Evolutionary conservation across 2,329 filamentous ascomycete species (phyloP).

Genomic region (Hypoxylon sp.): DNA sequence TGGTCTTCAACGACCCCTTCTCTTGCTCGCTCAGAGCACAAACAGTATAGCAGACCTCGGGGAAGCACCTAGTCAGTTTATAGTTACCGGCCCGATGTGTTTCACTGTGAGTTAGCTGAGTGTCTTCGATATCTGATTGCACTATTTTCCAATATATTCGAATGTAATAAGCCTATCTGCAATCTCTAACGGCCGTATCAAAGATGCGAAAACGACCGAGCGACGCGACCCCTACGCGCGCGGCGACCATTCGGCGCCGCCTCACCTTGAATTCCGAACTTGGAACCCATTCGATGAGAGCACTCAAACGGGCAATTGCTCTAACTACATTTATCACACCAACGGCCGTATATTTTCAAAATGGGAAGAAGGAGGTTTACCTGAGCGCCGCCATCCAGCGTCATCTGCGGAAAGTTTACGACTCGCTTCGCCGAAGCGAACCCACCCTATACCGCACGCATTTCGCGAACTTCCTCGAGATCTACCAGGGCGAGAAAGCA

Average conservation of each 20-base stretch:
- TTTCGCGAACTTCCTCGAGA: constrained; percentile 66
- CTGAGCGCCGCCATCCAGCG: constrained; percentile 66
- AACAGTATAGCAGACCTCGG: constrained; percentile 15
- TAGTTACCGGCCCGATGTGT: constrained; percentile 41
- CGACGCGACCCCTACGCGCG: constrained; percentile 33
- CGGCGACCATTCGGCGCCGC: constrained; percentile 47
- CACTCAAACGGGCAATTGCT: constrained; percentile 54
- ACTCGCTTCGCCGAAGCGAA: constrained; percentile 59
- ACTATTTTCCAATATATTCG: constrained; percentile 1
- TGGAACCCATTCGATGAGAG: constrained; percentile 52
- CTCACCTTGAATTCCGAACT: constrained; percentile 51
- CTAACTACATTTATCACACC: constrained; percentile 53
- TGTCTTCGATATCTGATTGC: constrained; percentile 4
- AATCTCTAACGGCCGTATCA: constrained; percentile 34
- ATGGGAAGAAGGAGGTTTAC: constrained; percentile 55
- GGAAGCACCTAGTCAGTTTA: constrained; percentile 8
- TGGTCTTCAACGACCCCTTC: constrained; percentile 29
- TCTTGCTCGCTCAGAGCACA: constrained; percentile 37
- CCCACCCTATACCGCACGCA: constrained; percentile 56
- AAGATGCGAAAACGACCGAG: constrained; percentile 47
- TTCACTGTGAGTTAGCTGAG: constrained; percentile 42
- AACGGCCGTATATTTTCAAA: constrained; percentile 51
- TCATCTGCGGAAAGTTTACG: constrained; percentile 65
- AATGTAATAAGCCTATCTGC: background rate
- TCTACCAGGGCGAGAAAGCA: constrained; percentile 63